phyloP scores from a whole-genome alignment of 1,284 basidiomycete species.

The Prillingera fragicola region DNA sequence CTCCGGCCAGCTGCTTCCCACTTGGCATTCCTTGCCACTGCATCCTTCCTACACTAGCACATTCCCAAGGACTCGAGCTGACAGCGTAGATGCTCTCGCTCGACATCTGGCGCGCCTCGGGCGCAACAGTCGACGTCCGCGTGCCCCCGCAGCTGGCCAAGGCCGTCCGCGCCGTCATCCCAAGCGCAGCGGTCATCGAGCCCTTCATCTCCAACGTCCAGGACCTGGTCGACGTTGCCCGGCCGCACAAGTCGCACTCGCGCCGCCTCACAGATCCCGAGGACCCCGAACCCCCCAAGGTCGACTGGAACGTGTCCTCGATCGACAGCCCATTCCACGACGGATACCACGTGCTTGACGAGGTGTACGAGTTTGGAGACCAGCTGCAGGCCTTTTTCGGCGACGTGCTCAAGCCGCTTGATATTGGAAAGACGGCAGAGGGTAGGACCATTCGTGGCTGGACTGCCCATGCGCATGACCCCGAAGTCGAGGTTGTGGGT shows the following conservation, averaged over 20 bases:
- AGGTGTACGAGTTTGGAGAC: slow-evolving; percentile 40
- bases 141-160: slow-evolving; percentile 11
- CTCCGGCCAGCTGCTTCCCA: background rate
- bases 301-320: slow-evolving; percentile 29
- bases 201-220: slow-evolving; percentile 35
- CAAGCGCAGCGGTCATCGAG: slow-evolving; percentile 4
- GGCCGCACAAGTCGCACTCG: background rate
- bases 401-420: slow-evolving; percentile 25
- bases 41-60: too few species aligned
- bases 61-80: too few species aligned
- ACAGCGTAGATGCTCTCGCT: slow-evolving; percentile 39
- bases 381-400: slow-evolving; percentile 31
- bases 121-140: slow-evolving; percentile 30
- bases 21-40: background rate
- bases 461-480: slow-evolving; percentile 20
- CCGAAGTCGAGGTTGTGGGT: too few species aligned
- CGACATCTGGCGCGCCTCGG: slow-evolving; percentile 43
- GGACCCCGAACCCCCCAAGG: slow-evolving; percentile 2
- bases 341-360: slow-evolving; percentile 39
- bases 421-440: slow-evolving; percentile 36
- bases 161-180: slow-evolving; percentile 12
- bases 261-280: background rate
- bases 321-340: slow-evolving; percentile 41
- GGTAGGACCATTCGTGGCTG: slow-evolving; percentile 35
- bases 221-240: slow-evolving; percentile 28